Evolutionary conservation across 169 alveolate genomes (phyloP).

Genomic region (Plasmodium blacklocki): DNA sequence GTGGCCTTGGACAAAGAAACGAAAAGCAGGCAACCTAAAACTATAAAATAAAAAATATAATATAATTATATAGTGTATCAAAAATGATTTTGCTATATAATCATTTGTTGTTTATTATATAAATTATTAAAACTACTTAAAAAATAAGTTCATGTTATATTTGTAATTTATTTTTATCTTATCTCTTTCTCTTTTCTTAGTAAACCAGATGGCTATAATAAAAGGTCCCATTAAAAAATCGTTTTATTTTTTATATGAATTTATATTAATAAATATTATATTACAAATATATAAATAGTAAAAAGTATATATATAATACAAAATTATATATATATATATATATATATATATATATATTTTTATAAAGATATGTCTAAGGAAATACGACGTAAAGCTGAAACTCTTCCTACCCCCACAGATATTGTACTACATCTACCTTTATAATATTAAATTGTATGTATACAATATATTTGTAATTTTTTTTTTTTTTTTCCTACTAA

Average conservation of each 20-base stretch:
- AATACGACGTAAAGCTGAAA: slow-evolving; percentile 18
- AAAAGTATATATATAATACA: slow-evolving; percentile 41
- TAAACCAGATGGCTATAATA: slow-evolving; percentile 57
- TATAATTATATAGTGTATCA: too few species aligned
- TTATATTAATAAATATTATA: neutral
- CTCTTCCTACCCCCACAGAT: slow-evolving; percentile 48
- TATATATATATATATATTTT: neutral
- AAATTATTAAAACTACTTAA: neutral
- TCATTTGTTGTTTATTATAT: too few species aligned
- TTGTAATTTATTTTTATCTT: neutral
- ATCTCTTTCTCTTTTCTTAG: slow-evolving; percentile 10
- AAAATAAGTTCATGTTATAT: neutral
- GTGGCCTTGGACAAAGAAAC: slow-evolving; percentile 66
- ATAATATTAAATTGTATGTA: neutral
- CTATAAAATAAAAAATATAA: neutral
- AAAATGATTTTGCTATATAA: too few species aligned
- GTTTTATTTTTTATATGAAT: neutral
- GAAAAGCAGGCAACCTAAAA: slow-evolving; percentile 50
- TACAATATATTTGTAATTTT: neutral
- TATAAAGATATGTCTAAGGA: slow-evolving; percentile 62
- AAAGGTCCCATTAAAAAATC: slow-evolving; percentile 14
- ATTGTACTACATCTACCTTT: slow-evolving; percentile 11
- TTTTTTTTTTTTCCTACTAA: slow-evolving; percentile 1
- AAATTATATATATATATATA: neutral
- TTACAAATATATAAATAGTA: slow-evolving; percentile 14